Evolutionary conservation across 331 rosid genomes (phyloP), one percentile per base, ranked within the genome.

Genomic region (Cydonia oblonga): DNA sequence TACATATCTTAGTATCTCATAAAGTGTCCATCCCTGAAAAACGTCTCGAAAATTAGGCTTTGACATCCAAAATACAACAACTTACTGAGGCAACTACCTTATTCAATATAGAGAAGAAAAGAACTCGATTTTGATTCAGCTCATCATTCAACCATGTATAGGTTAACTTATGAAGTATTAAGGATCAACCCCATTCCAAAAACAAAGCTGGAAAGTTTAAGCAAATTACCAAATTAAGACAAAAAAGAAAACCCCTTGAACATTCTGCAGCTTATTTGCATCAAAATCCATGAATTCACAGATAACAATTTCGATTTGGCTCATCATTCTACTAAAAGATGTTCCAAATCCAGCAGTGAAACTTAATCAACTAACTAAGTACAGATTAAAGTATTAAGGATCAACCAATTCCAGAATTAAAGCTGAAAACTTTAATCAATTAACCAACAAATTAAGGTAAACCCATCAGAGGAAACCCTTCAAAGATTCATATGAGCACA

Each of bases 21-120:
- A 91, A 78, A 93, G 79, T 68, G 98, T 93, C 97, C 98, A 93
- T 53, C 97, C 97, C 96, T 93, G 86, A 76, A 75, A 75, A 58
- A 74, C 13, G 23, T 20, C 20, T 5, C 23, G n/a, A n/a, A 80
- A 15, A 38, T 70, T 40, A 74, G 11, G 46, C 66, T 18, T n/a
- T 24, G 40, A 32, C 33, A 33, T 28, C 18, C 30, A 68, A 59
- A 38, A 54, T 38, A 46, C 11, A 5, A 26, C 23, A n/a, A 20
- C 7, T 56, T 38, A 25, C 26, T 14, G 66, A 49, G 49, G 12
- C 64, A 69, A 69, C 61, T 49, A 7, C 25, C 40, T 35, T 40
- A 33, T 70, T 35, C 56, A 24, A 35, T 35, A 35, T 63, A 63
- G 44, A 35, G 12, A 11, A 57, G 16, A 51, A 35, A 35, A 35